Evolutionary conservation across 495 filamentous ascomycete genomes (phyloP).

Genomic region (Staphylotrichum longicolle): DNA sequence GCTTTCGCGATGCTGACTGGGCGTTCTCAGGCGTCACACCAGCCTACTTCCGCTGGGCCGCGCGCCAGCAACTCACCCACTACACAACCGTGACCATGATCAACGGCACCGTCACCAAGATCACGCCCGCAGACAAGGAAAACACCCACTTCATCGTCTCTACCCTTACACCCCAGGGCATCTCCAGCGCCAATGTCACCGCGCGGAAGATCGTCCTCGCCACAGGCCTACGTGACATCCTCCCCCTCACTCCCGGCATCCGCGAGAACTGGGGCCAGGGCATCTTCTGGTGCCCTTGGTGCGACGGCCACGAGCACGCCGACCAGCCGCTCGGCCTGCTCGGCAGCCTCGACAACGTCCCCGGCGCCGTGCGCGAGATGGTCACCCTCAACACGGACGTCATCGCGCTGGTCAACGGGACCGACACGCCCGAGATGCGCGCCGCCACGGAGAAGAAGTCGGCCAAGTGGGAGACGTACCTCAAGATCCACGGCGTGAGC

Average conservation of each 20-base stretch:
- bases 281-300: constrained; percentile 63
- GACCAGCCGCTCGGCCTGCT: constrained; percentile 56
- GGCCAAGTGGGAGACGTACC: constrained; percentile 39
- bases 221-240: constrained; percentile 53
- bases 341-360: constrained; percentile 42
- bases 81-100: constrained; percentile 49
- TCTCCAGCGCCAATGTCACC: constrained; percentile 28
- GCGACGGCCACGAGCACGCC: constrained; percentile 58
- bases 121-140: constrained; percentile 37
- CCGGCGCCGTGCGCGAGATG: constrained; percentile 48
- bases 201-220: constrained; percentile 55
- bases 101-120: constrained; percentile 51
- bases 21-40: constrained; percentile 47
- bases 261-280: constrained; percentile 54
- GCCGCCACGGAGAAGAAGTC: constrained; percentile 40
- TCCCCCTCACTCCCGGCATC: constrained; percentile 54
- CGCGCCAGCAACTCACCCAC: constrained; percentile 50
- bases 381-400: constrained; percentile 46
- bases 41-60: constrained; percentile 50
- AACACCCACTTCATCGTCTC: constrained; percentile 47
- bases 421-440: constrained; percentile 44
- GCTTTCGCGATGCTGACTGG: too few species aligned
- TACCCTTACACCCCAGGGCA: neutral
- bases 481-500: constrained; percentile 47
- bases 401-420: constrained; percentile 55